Conservation (phyloP, 805 yeast genomes). For the Barnettozyma californica region DNA sequence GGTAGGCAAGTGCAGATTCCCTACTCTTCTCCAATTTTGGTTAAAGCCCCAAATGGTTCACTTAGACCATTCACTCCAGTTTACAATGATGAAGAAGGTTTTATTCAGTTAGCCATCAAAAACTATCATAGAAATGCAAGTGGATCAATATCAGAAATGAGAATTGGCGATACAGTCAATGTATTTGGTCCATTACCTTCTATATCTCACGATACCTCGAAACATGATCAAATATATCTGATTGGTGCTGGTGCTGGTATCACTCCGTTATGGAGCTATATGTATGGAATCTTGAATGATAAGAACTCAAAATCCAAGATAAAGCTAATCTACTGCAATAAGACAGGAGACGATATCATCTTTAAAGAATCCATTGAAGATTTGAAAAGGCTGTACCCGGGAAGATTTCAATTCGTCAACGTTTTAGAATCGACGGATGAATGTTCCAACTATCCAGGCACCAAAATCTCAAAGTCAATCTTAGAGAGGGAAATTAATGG, state of each 20-base stretch:
- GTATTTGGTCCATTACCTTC: slow-evolving; percentile 2
- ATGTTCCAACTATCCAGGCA: not conserved
- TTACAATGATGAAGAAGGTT: not conserved
- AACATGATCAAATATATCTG: not conserved
- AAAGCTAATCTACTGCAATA: not conserved
- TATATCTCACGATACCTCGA: not conserved
- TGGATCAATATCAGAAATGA: not conserved
- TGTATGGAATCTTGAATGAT: not conserved
- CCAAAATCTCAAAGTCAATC: not conserved
- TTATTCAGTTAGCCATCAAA: slow-evolving; percentile 1
- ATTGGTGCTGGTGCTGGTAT: slow-evolving; percentile 4
- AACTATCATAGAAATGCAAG: not conserved
- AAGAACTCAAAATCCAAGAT: not conserved
- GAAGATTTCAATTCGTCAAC: not conserved
- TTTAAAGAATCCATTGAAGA: not conserved
- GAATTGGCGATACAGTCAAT: not conserved
- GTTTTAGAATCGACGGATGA: not conserved
- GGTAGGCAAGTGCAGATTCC: not conserved
- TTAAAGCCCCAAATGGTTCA: not conserved
- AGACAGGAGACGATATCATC: not conserved
- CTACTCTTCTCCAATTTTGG: not conserved
- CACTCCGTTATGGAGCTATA: slow-evolving; percentile 2
- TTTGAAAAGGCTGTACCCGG: not conserved
- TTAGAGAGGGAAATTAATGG: not conserved
- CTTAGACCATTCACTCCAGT: not conserved